A percentile compares a stretch with the other conserved stretches of the same genome.
phyloP scores from a whole-genome alignment of 1,284 basidiomycete species.

The Mycena sp. region DNA sequence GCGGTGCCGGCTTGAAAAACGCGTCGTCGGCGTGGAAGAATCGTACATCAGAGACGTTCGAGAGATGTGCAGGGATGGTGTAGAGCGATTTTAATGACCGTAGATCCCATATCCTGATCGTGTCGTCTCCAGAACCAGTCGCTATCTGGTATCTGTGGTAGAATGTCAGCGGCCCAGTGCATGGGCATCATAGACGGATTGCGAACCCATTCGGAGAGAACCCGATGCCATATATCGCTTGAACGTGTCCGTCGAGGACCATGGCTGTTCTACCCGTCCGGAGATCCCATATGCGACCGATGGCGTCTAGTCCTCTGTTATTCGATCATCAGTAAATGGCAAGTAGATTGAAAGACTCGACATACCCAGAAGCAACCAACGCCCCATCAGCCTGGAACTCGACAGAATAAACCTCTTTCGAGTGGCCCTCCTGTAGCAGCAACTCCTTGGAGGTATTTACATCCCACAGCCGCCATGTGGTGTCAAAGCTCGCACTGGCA shows the following conservation, averaged over 20 bases:
- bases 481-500: slow-evolving; percentile 96
- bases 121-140: slow-evolving; percentile 96
- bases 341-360: slow-evolving; percentile 15
- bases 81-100: slow-evolving; percentile 92
- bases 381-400: slow-evolving; percentile 98
- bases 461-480: slow-evolving; percentile 99
- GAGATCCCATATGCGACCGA: slow-evolving; percentile 97
- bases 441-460: slow-evolving; percentile 84
- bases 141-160: slow-evolving; percentile 90
- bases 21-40: slow-evolving; percentile 82
- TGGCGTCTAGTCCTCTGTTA: slow-evolving; percentile 91
- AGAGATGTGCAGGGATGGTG: slow-evolving; percentile 96
- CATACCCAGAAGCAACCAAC: slow-evolving; percentile 90
- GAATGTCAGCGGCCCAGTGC: slow-evolving; percentile 19
- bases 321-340: slow-evolving; percentile 23
- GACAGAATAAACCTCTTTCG: slow-evolving; percentile 94
- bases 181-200: slow-evolving; percentile 39
- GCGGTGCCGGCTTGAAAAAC: slow-evolving; percentile 47
- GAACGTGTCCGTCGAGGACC: slow-evolving; percentile 97
- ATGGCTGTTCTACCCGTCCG: slow-evolving; percentile 96
- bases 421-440: slow-evolving; percentile 95
- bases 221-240: slow-evolving; percentile 90
- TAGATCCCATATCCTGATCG: slow-evolving; percentile 98
- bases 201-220: slow-evolving; percentile 95
- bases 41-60: slow-evolving; percentile 93